Base-by-base conservation (phyloP, 371 early-diverging fungal species). In the Mucor plumbeus region DNA sequence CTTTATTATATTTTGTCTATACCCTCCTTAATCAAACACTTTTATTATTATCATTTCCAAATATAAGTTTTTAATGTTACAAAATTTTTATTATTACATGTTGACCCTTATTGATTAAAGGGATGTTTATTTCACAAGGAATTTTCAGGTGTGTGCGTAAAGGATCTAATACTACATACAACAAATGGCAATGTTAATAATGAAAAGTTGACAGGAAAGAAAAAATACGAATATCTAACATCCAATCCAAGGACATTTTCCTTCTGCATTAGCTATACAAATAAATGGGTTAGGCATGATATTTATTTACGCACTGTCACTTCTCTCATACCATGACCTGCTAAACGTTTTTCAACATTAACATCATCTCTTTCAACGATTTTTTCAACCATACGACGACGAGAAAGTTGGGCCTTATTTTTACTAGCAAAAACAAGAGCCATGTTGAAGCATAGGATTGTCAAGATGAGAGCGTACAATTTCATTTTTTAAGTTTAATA, bases 51-150 rank as follows among this genome's bases (percentile, higher is more conserved):
- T 53, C 31, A 11, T 26, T 26, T 26, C 31, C 10, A 53, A 53
- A 53, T 31, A 53, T 31, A 13, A 14, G n/a, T 44, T 8, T 19
- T 31, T 53, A 53, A 53, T 53, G 53, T 53, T 53, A 53, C 53
- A 53, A 53, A 53, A 11, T 31, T 11, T 50, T 53, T 53, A 53
- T 53, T 53, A 53, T 53, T 53, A 53, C 53, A 53, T 53, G 26
- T 9, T 38, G 11, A 11, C 38, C 38, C 38, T 38, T 11, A 11
- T 38, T 17, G 13, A 15, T 43, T 19, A 17, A 53, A 26, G 50
- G 21, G 50, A 53, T 14, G 19, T 53, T 53, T 53, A 53, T 53
- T 53, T 31, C 21, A 10, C 53, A 53, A 53, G 31, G 53, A 53
- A 53, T 31, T 26, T 31, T 50, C n/a, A n/a, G n/a, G 9, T 19